Evolutionary conservation across 1,139 yeast genomes (phyloP).

Genomic region (Pichia kudriavzevii): DNA sequence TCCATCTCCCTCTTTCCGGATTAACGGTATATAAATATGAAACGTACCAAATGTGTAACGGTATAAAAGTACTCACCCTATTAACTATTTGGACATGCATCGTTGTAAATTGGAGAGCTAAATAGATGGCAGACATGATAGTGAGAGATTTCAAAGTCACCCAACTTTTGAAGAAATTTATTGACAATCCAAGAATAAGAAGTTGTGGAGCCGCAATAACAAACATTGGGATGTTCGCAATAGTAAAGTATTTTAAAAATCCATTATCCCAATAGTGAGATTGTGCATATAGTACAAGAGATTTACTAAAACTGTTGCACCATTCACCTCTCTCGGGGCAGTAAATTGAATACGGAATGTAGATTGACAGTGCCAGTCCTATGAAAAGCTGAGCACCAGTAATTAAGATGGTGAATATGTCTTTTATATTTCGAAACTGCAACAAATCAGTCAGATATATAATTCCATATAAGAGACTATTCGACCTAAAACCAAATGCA

Average conservation of each 20-base stretch:
- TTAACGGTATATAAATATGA: slow-evolving; percentile 21
- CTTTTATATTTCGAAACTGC: background rate
- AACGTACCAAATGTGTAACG: slow-evolving; percentile 67
- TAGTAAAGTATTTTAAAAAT: slow-evolving; percentile 73
- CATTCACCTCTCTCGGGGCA: slow-evolving; percentile 76
- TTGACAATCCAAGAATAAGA: slow-evolving; percentile 29
- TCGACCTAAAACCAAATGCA: slow-evolving; percentile 63
- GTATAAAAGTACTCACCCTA: slow-evolving; percentile 69
- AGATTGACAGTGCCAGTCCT: slow-evolving; percentile 41
- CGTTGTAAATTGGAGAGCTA: slow-evolving; percentile 38
- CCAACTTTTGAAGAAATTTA: slow-evolving; percentile 13
- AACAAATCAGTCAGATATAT: slow-evolving; percentile 52
- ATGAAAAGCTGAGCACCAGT: slow-evolving; percentile 51
- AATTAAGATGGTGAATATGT: slow-evolving; percentile 15
- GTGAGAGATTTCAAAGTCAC: slow-evolving; percentile 13
- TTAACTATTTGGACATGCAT: slow-evolving; percentile 84
- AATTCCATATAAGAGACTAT: slow-evolving; percentile 66
- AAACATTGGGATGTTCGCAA: slow-evolving; percentile 76
- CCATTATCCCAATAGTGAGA: slow-evolving; percentile 80
- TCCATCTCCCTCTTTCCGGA: slow-evolving; percentile 23
- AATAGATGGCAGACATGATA: slow-evolving; percentile 34
- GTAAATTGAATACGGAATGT: slow-evolving; percentile 45
- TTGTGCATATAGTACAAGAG: slow-evolving; percentile 73
- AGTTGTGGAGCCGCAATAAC: slow-evolving; percentile 68
- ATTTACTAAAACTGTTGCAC: slow-evolving; percentile 48